A percentile compares a stretch with the other conserved stretches of the same genome.
These are phyloP conservation scores for Candida ovalis DNA, from an alignment of 805 yeast genomes.

Conservation along the genomic window DNA sequence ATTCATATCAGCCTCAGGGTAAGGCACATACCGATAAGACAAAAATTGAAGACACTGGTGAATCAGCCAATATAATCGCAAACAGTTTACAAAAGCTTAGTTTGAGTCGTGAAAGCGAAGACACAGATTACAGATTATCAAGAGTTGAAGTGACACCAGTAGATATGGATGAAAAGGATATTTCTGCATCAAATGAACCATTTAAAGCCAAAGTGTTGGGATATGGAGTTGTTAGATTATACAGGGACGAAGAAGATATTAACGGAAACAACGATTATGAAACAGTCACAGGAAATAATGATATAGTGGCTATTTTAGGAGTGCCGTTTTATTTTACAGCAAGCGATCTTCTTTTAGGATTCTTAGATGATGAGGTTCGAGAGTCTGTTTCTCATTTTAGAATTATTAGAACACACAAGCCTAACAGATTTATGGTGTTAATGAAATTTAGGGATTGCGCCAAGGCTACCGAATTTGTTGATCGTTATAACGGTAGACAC, in stretches of 20 bases:
- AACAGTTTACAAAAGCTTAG: slow-evolving; percentile 8
- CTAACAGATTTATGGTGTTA: slow-evolving; percentile 70
- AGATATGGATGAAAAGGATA: slow-evolving; percentile 22
- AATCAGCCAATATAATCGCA: slow-evolving; percentile 8
- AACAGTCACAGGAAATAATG: slow-evolving; percentile 44
- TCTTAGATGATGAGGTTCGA: slow-evolving; percentile 61
- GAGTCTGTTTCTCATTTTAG: slow-evolving; percentile 66
- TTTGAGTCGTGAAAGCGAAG: slow-evolving; percentile 5
- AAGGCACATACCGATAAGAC: neutral
- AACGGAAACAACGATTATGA: slow-evolving; percentile 10
- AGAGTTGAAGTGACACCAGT: slow-evolving; percentile 29
- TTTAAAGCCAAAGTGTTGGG: slow-evolving; percentile 65
- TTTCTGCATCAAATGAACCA: slow-evolving; percentile 33
- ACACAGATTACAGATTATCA: slow-evolving; percentile 34
- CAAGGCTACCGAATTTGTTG: slow-evolving; percentile 61
- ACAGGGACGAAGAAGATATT: slow-evolving; percentile 44
- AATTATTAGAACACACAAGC: slow-evolving; percentile 59
- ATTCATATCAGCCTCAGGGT: neutral
- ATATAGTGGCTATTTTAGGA: slow-evolving; percentile 76
- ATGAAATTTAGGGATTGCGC: slow-evolving; percentile 62
- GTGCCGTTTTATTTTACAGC: slow-evolving; percentile 86
- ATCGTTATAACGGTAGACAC: slow-evolving; percentile 61
- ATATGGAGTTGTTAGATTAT: slow-evolving; percentile 68
- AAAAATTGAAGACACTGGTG: neutral
- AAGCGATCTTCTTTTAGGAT: slow-evolving; percentile 70